Conservation (phyloP, 495 filamentous ascomycete genomes). For the Parathielavia hyrcaniae region DNA sequence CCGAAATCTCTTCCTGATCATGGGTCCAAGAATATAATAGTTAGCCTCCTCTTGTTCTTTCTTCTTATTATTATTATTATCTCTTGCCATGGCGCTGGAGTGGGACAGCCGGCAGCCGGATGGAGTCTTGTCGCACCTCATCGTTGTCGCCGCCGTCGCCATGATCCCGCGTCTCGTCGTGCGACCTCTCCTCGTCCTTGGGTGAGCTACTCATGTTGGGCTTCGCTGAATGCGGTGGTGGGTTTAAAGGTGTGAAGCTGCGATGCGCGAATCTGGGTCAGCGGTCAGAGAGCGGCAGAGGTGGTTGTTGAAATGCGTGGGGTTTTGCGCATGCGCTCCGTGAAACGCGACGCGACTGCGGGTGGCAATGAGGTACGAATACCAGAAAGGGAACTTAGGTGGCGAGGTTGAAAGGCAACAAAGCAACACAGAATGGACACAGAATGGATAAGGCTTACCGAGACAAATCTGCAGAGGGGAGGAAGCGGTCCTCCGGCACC, state of each 20-base stretch:
- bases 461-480: no score
- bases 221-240: constrained; percentile 3
- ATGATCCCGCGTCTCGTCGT: constrained; percentile 23
- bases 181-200: constrained; percentile 28
- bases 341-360: not conserved
- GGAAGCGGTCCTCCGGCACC: no score
- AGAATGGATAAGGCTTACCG: no score
- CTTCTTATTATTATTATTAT: not conserved
- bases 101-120: not conserved
- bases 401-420: no score
- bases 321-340: not conserved
- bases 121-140: constrained; percentile 33
- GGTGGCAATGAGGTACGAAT: no score
- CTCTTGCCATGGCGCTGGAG: constrained; percentile 3
- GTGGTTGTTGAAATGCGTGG: no score
- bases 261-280: not conserved
- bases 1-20: constrained; percentile 74
- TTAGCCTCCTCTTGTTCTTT: constrained; percentile 15
- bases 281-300: not conserved
- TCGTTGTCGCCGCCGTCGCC: constrained; percentile 42
- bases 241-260: constrained; percentile 19
- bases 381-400: no score
- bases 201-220: constrained; percentile 25
- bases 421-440: no score
- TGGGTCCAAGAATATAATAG: not conserved